A percentile compares a stretch with the other conserved stretches of the same genome.
Conservation (phyloP, 108 stramenopile species). For the Epithemia pelagica region DNA sequence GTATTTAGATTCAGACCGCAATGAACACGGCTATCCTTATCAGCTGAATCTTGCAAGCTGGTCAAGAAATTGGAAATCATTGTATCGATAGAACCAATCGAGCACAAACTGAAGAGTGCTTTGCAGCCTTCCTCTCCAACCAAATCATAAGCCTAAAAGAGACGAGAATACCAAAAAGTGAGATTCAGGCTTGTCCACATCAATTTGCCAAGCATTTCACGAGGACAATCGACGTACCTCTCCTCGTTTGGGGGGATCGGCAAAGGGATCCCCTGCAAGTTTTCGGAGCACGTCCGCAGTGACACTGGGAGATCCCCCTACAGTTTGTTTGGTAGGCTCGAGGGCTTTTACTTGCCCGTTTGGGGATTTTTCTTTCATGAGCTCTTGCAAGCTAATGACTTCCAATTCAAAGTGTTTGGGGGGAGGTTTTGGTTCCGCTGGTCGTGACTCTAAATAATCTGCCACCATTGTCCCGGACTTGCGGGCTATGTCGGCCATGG, state of each 20-base stretch:
- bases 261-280: slow-evolving; percentile 84
- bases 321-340: slow-evolving; percentile 77
- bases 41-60: slow-evolving; percentile 82
- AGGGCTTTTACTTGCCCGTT: slow-evolving; percentile 35
- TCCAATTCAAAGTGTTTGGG: slow-evolving; percentile 81
- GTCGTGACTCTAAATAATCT: slow-evolving; percentile 44
- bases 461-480: slow-evolving; percentile 35
- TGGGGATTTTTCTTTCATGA: no score
- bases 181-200: neutral
- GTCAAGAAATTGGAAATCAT: slow-evolving; percentile 91
- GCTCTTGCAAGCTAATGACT: slow-evolving; percentile 45
- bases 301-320: slow-evolving; percentile 82
- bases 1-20: slow-evolving; percentile 97
- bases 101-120: slow-evolving; percentile 81
- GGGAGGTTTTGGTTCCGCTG: slow-evolving; percentile 41
- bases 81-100: slow-evolving; percentile 92
- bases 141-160: slow-evolving; percentile 60
- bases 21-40: slow-evolving; percentile 91
- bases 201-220: no score
- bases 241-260: slow-evolving; percentile 87
- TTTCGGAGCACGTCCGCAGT: slow-evolving; percentile 77
- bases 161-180: no score
- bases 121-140: slow-evolving; percentile 90
- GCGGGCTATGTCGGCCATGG: slow-evolving; percentile 45
- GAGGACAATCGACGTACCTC: neutral